phyloP scores from a whole-genome alignment of 148 eudicot species.

The Heliamphora exappendiculata region DNA sequence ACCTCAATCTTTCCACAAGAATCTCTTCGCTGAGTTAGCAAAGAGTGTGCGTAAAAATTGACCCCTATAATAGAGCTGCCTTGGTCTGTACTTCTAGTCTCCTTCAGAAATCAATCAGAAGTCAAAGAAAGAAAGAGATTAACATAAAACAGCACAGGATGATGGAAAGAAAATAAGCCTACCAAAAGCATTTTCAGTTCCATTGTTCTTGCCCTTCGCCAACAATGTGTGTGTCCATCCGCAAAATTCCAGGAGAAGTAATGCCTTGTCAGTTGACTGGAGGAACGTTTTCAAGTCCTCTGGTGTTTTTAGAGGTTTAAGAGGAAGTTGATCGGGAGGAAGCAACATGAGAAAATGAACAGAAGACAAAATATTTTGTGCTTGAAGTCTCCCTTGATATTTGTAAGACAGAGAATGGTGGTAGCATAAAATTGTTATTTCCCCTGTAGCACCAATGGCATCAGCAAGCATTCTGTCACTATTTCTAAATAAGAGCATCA shows the following conservation, averaged over 20 bases:
- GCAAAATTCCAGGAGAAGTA: constrained; percentile 71
- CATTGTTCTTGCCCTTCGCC: constrained; percentile 31
- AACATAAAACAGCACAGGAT: background rate
- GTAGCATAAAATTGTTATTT: constrained; percentile 49
- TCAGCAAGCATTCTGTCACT: constrained; percentile 54
- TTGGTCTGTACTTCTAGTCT: background rate
- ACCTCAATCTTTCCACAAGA: background rate
- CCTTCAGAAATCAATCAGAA: background rate
- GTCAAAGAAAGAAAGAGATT: background rate
- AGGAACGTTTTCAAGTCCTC: constrained; percentile 57
- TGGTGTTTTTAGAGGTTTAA: constrained; percentile 38
- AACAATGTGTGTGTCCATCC: constrained; percentile 73
- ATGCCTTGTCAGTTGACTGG: constrained; percentile 73
- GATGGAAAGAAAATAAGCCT: constrained; percentile 6
- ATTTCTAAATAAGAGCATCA: constrained; percentile 56
- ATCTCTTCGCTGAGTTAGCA: background rate
- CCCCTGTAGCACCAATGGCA: constrained; percentile 59
- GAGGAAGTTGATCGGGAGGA: constrained; percentile 52
- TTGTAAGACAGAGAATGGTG: constrained; percentile 47
- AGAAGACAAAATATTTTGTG: constrained; percentile 57
- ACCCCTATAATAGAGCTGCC: background rate
- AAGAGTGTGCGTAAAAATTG: background rate
- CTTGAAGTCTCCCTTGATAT: constrained; percentile 64
- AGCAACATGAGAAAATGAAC: constrained; percentile 42
- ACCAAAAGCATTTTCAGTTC: constrained; percentile 28